Percentiles rank a stretch among this genome's conserved stretches.
Conservation (phyloP, 331 rosid genomes). For the Erythrophleum ivorense region DNA sequence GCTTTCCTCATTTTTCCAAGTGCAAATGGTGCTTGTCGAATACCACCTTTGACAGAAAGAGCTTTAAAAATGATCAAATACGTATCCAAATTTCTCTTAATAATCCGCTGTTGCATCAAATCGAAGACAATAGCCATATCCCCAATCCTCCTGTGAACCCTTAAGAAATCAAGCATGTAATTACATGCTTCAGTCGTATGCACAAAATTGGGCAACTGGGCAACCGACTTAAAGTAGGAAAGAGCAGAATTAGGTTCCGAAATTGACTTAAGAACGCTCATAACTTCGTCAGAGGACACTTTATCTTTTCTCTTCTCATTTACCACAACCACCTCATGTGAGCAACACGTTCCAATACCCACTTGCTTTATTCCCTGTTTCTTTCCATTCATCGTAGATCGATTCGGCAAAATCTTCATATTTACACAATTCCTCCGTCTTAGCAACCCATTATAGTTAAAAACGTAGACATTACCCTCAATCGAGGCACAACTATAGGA, state of each 20-base stretch:
- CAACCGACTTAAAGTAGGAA: conserved; percentile 69
- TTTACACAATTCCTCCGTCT: conserved; percentile 48
- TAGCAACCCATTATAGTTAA: conserved; percentile 43
- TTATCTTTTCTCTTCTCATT: conserved; percentile 46
- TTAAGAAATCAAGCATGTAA: conserved; percentile 83
- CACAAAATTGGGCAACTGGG: conserved; percentile 63
- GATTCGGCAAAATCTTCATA: conserved; percentile 51
- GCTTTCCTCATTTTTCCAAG: conserved; percentile 68
- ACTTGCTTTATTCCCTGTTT: conserved; percentile 49
- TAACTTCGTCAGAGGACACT: conserved; percentile 72
- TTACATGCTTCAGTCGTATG: conserved; percentile 87
- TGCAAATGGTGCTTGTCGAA: conserved; percentile 65
- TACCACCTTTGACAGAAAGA: conserved; percentile 77
- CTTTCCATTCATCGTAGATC: conserved; percentile 51
- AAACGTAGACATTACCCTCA: conserved; percentile 44
- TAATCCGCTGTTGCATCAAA: conserved; percentile 81
- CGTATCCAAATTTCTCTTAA: conserved; percentile 64
- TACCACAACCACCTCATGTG: conserved; percentile 46
- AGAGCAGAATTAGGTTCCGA: conserved; percentile 61
- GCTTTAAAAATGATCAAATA: conserved; percentile 70
- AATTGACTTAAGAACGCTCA: conserved; percentile 65
- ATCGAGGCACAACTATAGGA: conserved; percentile 46
- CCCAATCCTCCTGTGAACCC: conserved; percentile 57
- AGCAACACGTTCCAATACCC: conserved; percentile 50
- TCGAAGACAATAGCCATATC: conserved; percentile 82